These are phyloP conservation scores for Colletotrichum sp. DNA, from an alignment of 2,329 filamentous ascomycete genomes.

Conservation along the genomic window DNA sequence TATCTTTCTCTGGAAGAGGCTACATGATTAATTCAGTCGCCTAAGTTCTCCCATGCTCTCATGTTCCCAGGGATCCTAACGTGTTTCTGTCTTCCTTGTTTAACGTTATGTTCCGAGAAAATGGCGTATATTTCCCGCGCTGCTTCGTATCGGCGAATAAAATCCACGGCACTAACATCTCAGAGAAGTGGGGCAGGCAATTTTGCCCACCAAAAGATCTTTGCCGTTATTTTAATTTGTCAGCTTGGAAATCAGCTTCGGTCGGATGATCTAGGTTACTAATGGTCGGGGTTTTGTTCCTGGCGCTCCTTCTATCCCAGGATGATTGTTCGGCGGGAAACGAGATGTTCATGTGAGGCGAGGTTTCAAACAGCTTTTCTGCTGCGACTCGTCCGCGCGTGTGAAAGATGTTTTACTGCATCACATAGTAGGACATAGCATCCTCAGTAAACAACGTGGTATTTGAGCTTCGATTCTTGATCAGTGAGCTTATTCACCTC, in stretches of 20 bases:
- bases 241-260: neutral
- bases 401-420: neutral
- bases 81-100: neutral
- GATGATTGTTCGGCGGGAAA: neutral
- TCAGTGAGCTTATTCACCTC: neutral
- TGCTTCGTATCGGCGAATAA: neutral
- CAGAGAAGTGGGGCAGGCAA: neutral
- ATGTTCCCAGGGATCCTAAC: neutral
- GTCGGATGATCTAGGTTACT: neutral
- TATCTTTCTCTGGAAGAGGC: neutral
- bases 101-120: neutral
- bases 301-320: neutral
- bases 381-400: neutral
- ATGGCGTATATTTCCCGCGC: neutral
- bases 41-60: neutral
- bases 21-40: neutral
- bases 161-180: neutral
- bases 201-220: neutral
- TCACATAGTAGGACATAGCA: neutral
- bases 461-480: neutral
- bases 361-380: neutral
- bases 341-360: neutral
- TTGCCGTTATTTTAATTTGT: neutral
- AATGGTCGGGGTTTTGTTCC: neutral
- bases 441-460: neutral